These are phyloP conservation scores for Alnus rubra DNA, from an alignment of 306 rosid genomes.

Conservation along the genomic window DNA sequence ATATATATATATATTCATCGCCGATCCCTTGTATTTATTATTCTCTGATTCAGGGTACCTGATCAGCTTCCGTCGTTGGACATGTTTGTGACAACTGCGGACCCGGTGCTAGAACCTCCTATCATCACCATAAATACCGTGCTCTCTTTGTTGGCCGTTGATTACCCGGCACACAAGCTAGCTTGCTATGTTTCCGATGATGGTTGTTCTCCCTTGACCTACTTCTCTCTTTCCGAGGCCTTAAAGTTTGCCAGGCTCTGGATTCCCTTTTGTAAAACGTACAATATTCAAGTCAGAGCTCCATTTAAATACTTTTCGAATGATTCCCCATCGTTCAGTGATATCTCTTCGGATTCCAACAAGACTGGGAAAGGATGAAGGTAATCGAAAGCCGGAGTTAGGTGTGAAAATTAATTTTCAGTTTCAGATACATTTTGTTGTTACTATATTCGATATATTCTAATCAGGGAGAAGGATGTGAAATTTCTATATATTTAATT, in stretches of 20 bases:
- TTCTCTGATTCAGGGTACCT: slow-evolving; percentile 26
- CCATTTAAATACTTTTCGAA: slow-evolving; percentile 57
- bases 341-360: slow-evolving; percentile 26
- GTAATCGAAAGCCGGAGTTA: slow-evolving; percentile 17
- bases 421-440: too few relatives aligned
- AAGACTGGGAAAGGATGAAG: slow-evolving; percentile 44
- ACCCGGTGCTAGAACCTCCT: slow-evolving; percentile 65
- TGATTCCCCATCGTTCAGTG: background rate
- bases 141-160: slow-evolving; percentile 64
- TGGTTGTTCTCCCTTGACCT: slow-evolving; percentile 54
- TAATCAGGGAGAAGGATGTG: too few relatives aligned
- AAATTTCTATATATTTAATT: too few relatives aligned
- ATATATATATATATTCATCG: background rate
- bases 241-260: slow-evolving; percentile 56
- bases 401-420: background rate
- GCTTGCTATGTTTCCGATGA: slow-evolving; percentile 88
- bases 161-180: slow-evolving; percentile 68
- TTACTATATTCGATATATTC: too few relatives aligned
- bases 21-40: background rate
- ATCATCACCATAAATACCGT: slow-evolving; percentile 66
- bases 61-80: slow-evolving; percentile 65
- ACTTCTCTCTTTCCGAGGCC: slow-evolving; percentile 55
- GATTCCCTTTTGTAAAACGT: slow-evolving; percentile 68
- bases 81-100: slow-evolving; percentile 74
- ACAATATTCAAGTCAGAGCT: slow-evolving; percentile 57